Evolutionary conservation across 2,329 filamentous ascomycete species (phyloP), one percentile per base, ranked within the genome.

Genomic region (Parafenestella ontariensis): DNA sequence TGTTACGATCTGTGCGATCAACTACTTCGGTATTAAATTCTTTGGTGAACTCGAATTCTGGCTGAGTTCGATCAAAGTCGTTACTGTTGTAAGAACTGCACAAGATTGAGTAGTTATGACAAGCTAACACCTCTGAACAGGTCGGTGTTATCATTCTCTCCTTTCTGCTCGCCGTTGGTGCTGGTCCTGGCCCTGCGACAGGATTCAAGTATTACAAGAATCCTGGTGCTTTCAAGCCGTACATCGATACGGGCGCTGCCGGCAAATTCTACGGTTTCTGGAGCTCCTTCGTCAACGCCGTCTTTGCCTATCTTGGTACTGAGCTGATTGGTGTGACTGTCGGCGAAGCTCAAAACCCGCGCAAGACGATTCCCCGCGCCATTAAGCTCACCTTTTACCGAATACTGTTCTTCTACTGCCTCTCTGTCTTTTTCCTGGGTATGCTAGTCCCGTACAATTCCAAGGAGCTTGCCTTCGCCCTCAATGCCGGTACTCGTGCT

Each of bases 331-430:
- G 89, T 77, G 88, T 92, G 13, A 92, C 89, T 0, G 89, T 91
- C 29, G 89, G 88, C 48, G 89, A 92, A 76, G 89, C 89, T 0
- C 88, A 92, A 77, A 92, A 92, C 77, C 90, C 90, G 0, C 86
- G 89, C 70, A 86, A 85, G 73, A 90, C 87, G 15, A 87, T 94
- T 57, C 90, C 90, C 6, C 85, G 87, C 55, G 90, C 89, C 48
- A 92, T 92, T 80, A 89, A 87, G 72, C 82, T 92, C 45, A 92
- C 89, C 62, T 93, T 93, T 76, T 93, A 85, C 79, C 90, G 90
- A 53, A 93, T 94, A 72, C 77, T 91, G 62, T 80, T 93, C 78
- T 94, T 94, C 81, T 94, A 94, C 80, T 82, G 87, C 66, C 75
- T 91, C 54, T 87, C 85, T 20, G 88, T 92, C 31, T 82, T 94